A percentile compares a stretch with the other conserved stretches of the same genome.
Conservation (phyloP, 1,284 basidiomycete genomes). For the Anthracocystis walkeri region DNA sequence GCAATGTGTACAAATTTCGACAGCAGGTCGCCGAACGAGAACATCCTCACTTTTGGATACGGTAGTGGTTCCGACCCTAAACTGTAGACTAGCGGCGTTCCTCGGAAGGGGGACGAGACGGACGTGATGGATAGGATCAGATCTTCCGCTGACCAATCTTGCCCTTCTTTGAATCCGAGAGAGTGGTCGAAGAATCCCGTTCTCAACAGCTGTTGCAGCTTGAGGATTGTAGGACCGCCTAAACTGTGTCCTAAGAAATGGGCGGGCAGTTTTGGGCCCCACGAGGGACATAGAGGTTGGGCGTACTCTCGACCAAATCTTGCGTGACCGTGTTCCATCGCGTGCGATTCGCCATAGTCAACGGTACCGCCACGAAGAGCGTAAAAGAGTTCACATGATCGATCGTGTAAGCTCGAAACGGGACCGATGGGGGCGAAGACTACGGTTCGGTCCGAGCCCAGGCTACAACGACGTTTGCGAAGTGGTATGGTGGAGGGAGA, state of each 20-base stretch:
- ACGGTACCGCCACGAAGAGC: slow-evolving; percentile 73
- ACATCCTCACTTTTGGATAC: slow-evolving; percentile 47
- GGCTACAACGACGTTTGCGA: slow-evolving; percentile 6
- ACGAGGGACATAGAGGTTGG: slow-evolving; percentile 73
- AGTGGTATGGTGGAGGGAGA: background rate
- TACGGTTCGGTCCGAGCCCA: slow-evolving; percentile 18
- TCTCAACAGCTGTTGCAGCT: slow-evolving; percentile 47
- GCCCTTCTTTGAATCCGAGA: slow-evolving; percentile 6
- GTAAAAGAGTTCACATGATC: slow-evolving; percentile 76
- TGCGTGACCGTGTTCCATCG: slow-evolving; percentile 70
- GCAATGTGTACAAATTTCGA: slow-evolving; percentile 52
- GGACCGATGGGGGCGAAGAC: slow-evolving; percentile 69
- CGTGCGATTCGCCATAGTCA: slow-evolving; percentile 72
- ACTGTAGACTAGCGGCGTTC: slow-evolving; percentile 57
- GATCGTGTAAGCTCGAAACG: slow-evolving; percentile 75
- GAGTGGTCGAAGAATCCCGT: slow-evolving; percentile 48
- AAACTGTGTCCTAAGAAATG: slow-evolving; percentile 76
- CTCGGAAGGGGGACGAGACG: slow-evolving; percentile 49
- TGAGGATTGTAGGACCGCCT: slow-evolving; percentile 68
- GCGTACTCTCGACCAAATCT: slow-evolving; percentile 72
- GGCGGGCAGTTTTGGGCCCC: slow-evolving; percentile 72
- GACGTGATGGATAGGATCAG: slow-evolving; percentile 51
- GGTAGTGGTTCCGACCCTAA: slow-evolving; percentile 43
- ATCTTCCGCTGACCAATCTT: slow-evolving; percentile 21
- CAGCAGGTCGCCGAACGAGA: slow-evolving; percentile 46